These are phyloP conservation scores for Westerdykella sp. DNA, from an alignment of 2,329 filamentous ascomycete genomes.

Conservation along the genomic window DNA sequence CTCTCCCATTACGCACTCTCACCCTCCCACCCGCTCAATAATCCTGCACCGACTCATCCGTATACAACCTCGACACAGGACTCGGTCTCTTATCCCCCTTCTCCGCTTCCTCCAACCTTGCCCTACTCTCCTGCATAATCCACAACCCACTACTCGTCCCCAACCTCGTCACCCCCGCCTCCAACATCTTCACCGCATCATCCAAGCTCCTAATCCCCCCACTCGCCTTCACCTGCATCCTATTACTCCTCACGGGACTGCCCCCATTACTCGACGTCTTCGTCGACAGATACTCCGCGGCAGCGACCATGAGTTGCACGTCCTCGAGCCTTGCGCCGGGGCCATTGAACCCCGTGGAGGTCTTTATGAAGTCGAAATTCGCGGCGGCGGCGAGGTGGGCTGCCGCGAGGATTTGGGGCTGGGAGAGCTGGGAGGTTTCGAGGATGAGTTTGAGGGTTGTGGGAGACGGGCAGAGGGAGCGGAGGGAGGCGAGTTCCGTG, in stretches of 20 bases:
- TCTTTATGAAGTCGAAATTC: constrained; percentile 55
- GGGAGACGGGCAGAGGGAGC: constrained; percentile 42
- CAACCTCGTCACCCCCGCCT: constrained; percentile 51
- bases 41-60: constrained; percentile 26
- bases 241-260: constrained; percentile 11
- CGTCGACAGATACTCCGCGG: constrained; percentile 40
- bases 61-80: constrained; percentile 30
- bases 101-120: constrained; percentile 12
- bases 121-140: constrained; percentile 47
- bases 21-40: constrained; percentile 7
- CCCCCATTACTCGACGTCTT: constrained; percentile 18
- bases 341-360: constrained; percentile 54
- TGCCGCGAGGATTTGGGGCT: constrained; percentile 48
- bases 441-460: constrained; percentile 51
- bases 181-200: constrained; percentile 50
- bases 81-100: constrained; percentile 12
- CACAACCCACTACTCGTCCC: constrained; percentile 52
- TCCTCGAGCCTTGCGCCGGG: constrained; percentile 48
- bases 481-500: constrained; percentile 48
- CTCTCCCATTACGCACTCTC: too few relatives aligned
- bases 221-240: constrained; percentile 53
- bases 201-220: constrained; percentile 50
- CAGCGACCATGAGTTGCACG: constrained; percentile 50
- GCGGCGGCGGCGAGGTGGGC: constrained; percentile 48
- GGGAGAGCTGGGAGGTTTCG: constrained; percentile 50